Evolutionary conservation across 176 grass and related monocot genomes (phyloP).

Genomic region (Phyllostachys edulis): DNA sequence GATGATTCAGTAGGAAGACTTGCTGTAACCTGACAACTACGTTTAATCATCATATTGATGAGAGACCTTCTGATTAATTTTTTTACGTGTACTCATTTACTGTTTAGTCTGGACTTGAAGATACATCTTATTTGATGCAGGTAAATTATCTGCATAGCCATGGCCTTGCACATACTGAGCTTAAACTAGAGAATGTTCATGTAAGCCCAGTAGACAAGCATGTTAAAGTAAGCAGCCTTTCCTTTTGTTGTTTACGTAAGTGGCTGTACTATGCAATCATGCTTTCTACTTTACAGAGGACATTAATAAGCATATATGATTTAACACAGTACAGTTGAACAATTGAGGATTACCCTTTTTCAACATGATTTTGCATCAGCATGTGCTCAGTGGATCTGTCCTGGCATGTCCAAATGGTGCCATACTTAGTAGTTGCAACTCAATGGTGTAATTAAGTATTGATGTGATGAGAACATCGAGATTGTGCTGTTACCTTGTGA

Average conservation of each 20-base stretch:
- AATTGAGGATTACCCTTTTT: slow-evolving; percentile 17
- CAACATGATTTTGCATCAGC: slow-evolving; percentile 11
- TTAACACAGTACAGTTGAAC: slow-evolving; percentile 1
- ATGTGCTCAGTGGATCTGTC: neutral
- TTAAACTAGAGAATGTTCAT: slow-evolving; percentile 89
- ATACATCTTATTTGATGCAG: slow-evolving; percentile 38
- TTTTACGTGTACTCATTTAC: slow-evolving; percentile 1
- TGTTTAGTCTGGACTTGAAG: slow-evolving; percentile 10
- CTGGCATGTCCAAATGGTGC: neutral
- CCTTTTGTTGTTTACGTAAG: neutral
- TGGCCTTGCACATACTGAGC: slow-evolving; percentile 90
- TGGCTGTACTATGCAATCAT: slow-evolving; percentile 21
- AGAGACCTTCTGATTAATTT: slow-evolving; percentile 88
- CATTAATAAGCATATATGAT: neutral
- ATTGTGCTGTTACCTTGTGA: neutral
- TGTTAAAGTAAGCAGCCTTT: slow-evolving; percentile 68
- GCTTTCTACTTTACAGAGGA: neutral
- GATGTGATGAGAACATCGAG: neutral
- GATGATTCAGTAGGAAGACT: slow-evolving; percentile 83
- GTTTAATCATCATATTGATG: slow-evolving; percentile 90
- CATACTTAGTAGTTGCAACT: neutral
- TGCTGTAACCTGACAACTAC: slow-evolving; percentile 71
- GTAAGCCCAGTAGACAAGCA: slow-evolving; percentile 95
- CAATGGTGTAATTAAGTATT: neutral
- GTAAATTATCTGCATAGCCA: slow-evolving; percentile 98